These are phyloP conservation scores for Daldinia eschscholtzii DNA, from an alignment of 2,329 filamentous ascomycete genomes.

Conservation along the genomic window DNA sequence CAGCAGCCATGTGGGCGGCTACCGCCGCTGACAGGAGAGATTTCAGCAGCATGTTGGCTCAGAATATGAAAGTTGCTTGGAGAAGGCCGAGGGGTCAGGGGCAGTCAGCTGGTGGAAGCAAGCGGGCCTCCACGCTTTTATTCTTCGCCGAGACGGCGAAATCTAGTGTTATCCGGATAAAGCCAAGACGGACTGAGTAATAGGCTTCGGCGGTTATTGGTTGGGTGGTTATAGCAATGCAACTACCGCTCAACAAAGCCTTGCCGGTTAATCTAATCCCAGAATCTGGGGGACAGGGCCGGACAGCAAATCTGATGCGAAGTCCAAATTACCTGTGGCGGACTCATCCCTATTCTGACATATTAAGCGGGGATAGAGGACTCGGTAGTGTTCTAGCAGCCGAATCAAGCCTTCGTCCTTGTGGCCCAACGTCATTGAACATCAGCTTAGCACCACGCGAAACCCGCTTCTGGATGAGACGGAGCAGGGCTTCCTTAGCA, in stretches of 20 bases:
- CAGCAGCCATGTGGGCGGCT: constrained; percentile 47
- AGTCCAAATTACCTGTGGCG: constrained; percentile 48
- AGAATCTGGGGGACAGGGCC: constrained; percentile 35
- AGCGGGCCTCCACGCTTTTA: constrained; percentile 42
- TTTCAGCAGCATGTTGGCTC: constrained; percentile 49
- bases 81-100: constrained; percentile 25
- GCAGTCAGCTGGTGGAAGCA: constrained; percentile 18
- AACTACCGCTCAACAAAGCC: constrained; percentile 49
- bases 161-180: constrained; percentile 47
- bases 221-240: constrained; percentile 31
- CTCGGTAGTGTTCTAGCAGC: constrained; percentile 43
- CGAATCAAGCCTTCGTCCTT: constrained; percentile 37
- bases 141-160: constrained; percentile 36
- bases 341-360: constrained; percentile 44
- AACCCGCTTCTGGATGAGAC: constrained; percentile 19
- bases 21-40: constrained; percentile 48
- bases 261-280: constrained; percentile 50
- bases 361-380: constrained; percentile 45
- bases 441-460: constrained; percentile 7
- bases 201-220: too few relatives aligned
- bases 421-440: constrained; percentile 37
- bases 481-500: constrained; percentile 19
- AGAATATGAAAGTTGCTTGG: constrained; percentile 17
- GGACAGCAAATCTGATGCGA: constrained; percentile 47
- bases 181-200: constrained; percentile 48